A percentile compares a stretch with the other conserved stretches of the same genome.
Evolutionary conservation across 495 filamentous ascomycete species (phyloP).

Genomic region (Aspergillus indologenus): DNA sequence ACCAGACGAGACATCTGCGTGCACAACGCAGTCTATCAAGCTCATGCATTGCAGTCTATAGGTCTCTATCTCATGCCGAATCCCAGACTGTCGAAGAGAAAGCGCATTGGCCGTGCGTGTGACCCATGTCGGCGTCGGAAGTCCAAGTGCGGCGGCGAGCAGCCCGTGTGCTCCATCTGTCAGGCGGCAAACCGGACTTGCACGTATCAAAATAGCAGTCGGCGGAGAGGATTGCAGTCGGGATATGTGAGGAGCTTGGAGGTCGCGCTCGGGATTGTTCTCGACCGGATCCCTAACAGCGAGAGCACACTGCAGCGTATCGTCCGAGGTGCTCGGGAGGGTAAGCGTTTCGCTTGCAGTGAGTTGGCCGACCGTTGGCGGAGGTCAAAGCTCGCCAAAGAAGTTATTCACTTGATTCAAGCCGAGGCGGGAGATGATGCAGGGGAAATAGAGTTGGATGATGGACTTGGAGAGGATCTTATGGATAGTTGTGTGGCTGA

Average conservation of each 20-base stretch:
- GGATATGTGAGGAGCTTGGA: conserved; percentile 65
- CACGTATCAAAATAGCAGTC: conserved; percentile 56
- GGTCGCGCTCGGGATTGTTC: conserved; percentile 40
- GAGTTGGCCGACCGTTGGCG: conserved; percentile 24
- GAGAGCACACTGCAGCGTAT: conserved; percentile 31
- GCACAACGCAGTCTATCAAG: not conserved
- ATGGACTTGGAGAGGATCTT: no score
- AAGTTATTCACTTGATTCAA: conserved; percentile 19
- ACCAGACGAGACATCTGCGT: not conserved
- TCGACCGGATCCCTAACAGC: conserved; percentile 28
- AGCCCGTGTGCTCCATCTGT: conserved; percentile 57
- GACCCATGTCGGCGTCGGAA: conserved; percentile 58
- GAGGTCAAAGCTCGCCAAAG: conserved; percentile 23
- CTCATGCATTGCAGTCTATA: not conserved
- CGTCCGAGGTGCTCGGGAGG: conserved; percentile 40
- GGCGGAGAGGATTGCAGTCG: conserved; percentile 56
- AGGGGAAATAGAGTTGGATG: no score
- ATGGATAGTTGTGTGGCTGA: not conserved
- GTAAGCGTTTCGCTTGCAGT: conserved; percentile 31
- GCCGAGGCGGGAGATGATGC: not conserved
- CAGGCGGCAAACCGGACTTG: conserved; percentile 48
- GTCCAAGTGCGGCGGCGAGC: conserved; percentile 58
- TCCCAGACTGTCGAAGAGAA: conserved; percentile 28
- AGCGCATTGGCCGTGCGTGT: conserved; percentile 58
- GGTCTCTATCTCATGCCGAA: not conserved